phyloP scores from a whole-genome alignment of 148 eudicot genomes.

The Linanthus parryae region DNA sequence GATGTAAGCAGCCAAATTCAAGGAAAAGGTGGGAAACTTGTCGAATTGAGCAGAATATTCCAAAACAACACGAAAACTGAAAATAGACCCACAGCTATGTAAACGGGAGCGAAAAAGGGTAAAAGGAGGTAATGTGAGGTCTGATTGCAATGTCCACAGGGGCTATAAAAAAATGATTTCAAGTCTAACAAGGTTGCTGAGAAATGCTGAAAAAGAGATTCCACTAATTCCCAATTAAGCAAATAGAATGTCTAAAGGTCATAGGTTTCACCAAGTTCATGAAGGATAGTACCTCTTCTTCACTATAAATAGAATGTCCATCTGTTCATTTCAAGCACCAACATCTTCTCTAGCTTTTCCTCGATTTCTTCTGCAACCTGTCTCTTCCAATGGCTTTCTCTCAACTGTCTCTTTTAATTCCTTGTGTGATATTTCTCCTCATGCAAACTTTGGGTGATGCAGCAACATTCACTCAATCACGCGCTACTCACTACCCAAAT shows the following conservation, averaged over 20 bases:
- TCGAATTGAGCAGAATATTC: too few relatives aligned
- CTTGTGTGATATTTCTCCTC: slow-evolving; percentile 19
- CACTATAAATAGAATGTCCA: slow-evolving; percentile 20
- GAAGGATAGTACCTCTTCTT: background rate
- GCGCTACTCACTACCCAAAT: slow-evolving; percentile 54
- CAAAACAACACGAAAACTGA: too few relatives aligned
- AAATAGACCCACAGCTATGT: too few relatives aligned
- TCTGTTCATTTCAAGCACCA: slow-evolving; percentile 15
- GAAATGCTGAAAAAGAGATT: background rate
- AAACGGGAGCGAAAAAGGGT: background rate
- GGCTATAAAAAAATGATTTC: background rate
- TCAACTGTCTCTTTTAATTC: slow-evolving; percentile 8
- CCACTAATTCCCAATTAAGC: background rate
- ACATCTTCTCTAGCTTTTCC: background rate
- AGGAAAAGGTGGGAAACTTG: too few relatives aligned
- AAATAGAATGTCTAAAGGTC: slow-evolving; percentile 9
- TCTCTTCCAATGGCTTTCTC: slow-evolving; percentile 25
- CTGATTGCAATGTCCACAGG: background rate
- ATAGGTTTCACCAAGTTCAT: slow-evolving; percentile 4
- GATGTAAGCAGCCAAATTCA: too few relatives aligned
- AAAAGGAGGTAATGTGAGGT: background rate
- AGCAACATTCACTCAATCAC: slow-evolving; percentile 45
- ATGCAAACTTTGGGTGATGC: slow-evolving; percentile 28
- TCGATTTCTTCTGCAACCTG: background rate
- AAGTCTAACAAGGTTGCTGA: slow-evolving; percentile 22